phyloP scores from a whole-genome alignment of 2,329 filamentous ascomycete genomes.

The Calonectria multiphialidica region DNA sequence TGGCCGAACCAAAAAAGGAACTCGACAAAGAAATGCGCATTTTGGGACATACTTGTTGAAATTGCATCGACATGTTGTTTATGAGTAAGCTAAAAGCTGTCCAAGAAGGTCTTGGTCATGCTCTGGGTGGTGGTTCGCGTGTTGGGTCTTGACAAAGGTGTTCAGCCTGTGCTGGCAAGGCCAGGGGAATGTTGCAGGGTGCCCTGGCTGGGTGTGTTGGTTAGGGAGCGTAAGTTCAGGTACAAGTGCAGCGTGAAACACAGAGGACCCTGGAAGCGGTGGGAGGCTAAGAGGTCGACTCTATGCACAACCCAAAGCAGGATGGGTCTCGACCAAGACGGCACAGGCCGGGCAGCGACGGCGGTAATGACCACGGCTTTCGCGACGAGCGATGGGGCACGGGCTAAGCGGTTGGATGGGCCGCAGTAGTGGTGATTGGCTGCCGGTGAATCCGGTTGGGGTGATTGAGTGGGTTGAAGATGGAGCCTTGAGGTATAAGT shows the following conservation, averaged over 20 bases:
- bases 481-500: conserved; percentile 22
- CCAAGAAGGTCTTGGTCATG: conserved; percentile 3
- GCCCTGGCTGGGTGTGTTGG: background rate
- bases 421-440: conserved; percentile 21
- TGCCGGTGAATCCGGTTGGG: conserved; percentile 16
- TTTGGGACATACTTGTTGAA: conserved; percentile 37
- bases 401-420: conserved; percentile 12
- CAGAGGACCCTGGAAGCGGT: background rate
- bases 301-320: conserved; percentile 4
- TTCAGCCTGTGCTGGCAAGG: background rate
- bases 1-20: conserved; percentile 6
- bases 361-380: conserved; percentile 11
- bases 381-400: conserved; percentile 8
- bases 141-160: background rate
- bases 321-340: conserved; percentile 13
- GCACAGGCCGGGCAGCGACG: conserved; percentile 2
- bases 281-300: background rate
- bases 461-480: conserved; percentile 21
- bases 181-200: background rate
- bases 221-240: background rate
- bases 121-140: background rate
- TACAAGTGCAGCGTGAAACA: background rate
- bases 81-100: background rate
- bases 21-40: background rate
- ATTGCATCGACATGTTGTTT: conserved; percentile 40